Percentiles rank a stretch among this genome's conserved stretches.
phyloP scores from a whole-genome alignment of 2,329 filamentous ascomycete species.

The Xylaria sp. region DNA sequence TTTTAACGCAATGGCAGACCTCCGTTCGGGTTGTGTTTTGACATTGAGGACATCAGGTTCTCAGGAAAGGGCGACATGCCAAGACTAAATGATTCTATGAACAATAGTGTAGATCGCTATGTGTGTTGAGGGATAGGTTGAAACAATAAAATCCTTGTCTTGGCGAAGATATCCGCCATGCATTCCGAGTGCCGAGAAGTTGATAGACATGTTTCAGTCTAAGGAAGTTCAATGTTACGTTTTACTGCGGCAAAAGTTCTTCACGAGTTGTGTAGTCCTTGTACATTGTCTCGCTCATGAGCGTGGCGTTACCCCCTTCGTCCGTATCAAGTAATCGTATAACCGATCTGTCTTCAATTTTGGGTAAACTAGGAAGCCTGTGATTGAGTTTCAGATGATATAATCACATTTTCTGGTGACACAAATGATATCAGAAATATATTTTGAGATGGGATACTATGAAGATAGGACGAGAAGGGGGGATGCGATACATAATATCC shows the following conservation, averaged over 20 bases:
- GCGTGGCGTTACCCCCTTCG: constrained; percentile 5
- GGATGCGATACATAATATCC: not conserved
- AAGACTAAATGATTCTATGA: constrained; percentile 36
- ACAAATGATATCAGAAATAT: not conserved
- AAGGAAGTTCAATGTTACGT: not conserved
- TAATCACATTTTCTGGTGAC: not conserved
- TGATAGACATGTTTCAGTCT: constrained; percentile 21
- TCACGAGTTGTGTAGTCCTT: not conserved
- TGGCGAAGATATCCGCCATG: constrained; percentile 34
- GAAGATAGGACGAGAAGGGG: not conserved
- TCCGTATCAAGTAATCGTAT: not conserved
- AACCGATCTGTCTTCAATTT: constrained; percentile 1
- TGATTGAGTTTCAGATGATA: not conserved
- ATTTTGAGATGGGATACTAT: not conserved
- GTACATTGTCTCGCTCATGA: constrained; percentile 24
- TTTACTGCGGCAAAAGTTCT: not conserved
- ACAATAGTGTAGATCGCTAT: constrained; percentile 34
- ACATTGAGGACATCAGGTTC: constrained; percentile 12
- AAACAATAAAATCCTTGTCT: constrained; percentile 43
- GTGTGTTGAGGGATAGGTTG: constrained; percentile 19
- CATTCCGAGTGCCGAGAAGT: constrained; percentile 27
- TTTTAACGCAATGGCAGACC: not conserved
- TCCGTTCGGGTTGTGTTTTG: not conserved
- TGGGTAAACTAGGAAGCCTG: constrained; percentile 1
- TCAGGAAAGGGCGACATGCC: constrained; percentile 26